Base-by-base conservation (phyloP, 2,329 filamentous ascomycete species). In the Diaporthe ampelina region DNA sequence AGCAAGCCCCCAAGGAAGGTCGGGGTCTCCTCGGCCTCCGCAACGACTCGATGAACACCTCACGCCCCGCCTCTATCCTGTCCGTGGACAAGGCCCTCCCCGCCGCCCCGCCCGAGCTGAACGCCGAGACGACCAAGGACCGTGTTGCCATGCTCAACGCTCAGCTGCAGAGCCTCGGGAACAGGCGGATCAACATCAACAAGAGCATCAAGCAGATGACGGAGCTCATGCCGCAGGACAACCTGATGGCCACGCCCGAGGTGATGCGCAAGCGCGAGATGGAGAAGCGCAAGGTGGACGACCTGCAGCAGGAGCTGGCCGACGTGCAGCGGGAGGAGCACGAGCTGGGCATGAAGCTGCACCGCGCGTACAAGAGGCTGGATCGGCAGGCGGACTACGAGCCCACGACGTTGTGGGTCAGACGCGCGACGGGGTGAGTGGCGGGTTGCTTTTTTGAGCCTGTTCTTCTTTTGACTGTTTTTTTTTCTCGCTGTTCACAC, bases 251-350 rank as follows among this genome's bases (percentile, higher is more conserved):
- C 40, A 92, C 92, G 78, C 88, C 91, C 11, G 89, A 93, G 67
- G 91, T 94, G 45, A 77, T 88, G 63, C 84, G 83, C 59, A 89
- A 87, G 81, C 87, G 90, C 63, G 89, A 90, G 82, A 78, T 81
- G 74, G 87, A 91, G 82, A 91, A 91, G 82, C 84, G 86, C 54
- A 94, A 93, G 80, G 91, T 97, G 0, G 90, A 92, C 76, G 87
- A 85, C 29, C 85, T 95, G 69, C 88, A 89, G 74, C 83, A 84
- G 68, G 93, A 95, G 81, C 87, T 96, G 48, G 89, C 92, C 4
- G 93, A 95, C 76, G 90, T 97, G 35, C 89, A 91, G 82, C 88
- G 91, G 76, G 92, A 96, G 82, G 93, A 95, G 82, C 93, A 96
- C 79, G 94, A 97, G 73, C 84, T 95, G 56, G 94, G 94, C 1